Evolutionary conservation across 352 stramenopile species (phyloP), one percentile per base, ranked within the genome.

Genomic region (Phytophthora nicotianae): DNA sequence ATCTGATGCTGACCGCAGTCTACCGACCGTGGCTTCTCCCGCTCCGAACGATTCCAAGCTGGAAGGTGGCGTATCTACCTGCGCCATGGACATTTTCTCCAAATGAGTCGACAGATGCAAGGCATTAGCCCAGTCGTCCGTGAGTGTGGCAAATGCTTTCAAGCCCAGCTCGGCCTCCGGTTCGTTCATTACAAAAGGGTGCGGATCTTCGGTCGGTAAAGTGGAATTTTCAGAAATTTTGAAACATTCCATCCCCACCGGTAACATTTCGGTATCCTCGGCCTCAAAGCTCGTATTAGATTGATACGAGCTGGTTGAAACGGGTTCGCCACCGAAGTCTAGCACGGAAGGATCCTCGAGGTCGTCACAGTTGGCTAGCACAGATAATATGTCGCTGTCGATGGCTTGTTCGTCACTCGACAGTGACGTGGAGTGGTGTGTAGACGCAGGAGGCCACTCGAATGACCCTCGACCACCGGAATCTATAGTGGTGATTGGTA

Each of bases 331-430:
- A 1, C 35, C 42, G 14, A 68, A 75, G 46, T 68, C 58, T 11
- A 65, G 32, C 38, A 49, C 54, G 14, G 55, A 61, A 27, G 67
- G 50, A 24, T 79, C 69, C 2, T 38, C 63, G 7, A 74, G 45
- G 21, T 89, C 80, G 11, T 74, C 74, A 0, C 70, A 89, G 45
- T 75, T 79, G 20, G 38, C 38, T 23, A 46, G 10, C 6, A 46
- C 38, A 5, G 82, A 91, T 17, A 91, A 65, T 62, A 91, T 91
- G 43, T 91, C 82, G 23, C 78, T 89, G 64, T 91, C 82, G 41
- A 91, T 91, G 1, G 80, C 78, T 1, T 89, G 76, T 1, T 91
- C 80, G 10, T 80, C 69, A 41, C 79, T 91, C 4, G 77, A 82
- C 3, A 69, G 33, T 3, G 79, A 72, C 57, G 48, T 70, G 19